phyloP scores from a whole-genome alignment of 179 eudicot species.

The Beta corolliflora region DNA sequence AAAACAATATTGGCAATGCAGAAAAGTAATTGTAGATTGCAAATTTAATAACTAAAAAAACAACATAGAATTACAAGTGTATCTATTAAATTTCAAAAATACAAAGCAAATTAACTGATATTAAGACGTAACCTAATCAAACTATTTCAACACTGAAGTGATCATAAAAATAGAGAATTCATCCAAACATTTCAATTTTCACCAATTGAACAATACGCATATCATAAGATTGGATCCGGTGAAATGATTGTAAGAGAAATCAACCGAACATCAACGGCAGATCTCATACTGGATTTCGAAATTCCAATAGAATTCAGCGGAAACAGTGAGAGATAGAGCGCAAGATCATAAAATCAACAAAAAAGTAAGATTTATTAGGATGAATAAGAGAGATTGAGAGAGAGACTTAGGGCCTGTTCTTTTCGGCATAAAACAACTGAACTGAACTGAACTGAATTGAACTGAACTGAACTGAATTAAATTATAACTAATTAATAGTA shows the following conservation, averaged over 20 bases:
- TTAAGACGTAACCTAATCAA: not conserved
- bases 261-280: not conserved
- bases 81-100: not conserved
- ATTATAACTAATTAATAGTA: no score
- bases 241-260: not conserved
- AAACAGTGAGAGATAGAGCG: not conserved
- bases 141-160: not conserved
- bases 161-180: not conserved
- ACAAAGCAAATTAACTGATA: not conserved
- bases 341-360: no score
- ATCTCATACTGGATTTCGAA: not conserved
- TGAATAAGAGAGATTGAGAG: not conserved
- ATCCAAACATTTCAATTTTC: not conserved
- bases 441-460: no score
- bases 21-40: not conserved
- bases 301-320: not conserved
- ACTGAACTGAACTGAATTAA: no score
- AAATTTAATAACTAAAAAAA: not conserved
- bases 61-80: no score
- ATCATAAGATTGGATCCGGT: not conserved
- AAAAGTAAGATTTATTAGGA: no score
- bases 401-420: no score
- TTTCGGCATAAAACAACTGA: no score
- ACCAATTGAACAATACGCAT: not conserved
- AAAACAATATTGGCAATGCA: not conserved